Conservation (phyloP, 768 basidiomycete species). For the Symmetrospora coprosmae region DNA sequence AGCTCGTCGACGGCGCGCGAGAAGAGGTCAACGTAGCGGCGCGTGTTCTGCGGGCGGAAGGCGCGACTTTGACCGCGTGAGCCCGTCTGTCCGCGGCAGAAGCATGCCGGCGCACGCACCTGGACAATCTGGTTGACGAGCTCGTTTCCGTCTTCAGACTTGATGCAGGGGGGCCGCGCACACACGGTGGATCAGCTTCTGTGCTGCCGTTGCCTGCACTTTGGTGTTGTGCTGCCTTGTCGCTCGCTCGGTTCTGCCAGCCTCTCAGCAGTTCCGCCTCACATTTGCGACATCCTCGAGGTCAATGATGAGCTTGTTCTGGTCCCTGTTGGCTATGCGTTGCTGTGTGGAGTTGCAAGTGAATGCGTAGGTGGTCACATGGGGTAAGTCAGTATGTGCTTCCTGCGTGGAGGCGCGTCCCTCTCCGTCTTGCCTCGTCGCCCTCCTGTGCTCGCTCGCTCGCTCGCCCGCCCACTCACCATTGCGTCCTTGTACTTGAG, state of each 20-base stretch:
- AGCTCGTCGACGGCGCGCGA: constrained; percentile 77
- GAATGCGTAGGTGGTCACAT: constrained; percentile 21
- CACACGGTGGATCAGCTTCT: not conserved
- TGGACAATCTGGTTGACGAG: constrained; percentile 21
- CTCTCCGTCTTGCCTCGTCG: too few relatives aligned
- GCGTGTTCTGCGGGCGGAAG: constrained; percentile 21
- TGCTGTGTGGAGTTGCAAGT: constrained; percentile 55
- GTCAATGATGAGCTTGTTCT: constrained; percentile 74
- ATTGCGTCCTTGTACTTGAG: constrained; percentile 69
- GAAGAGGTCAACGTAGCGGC: constrained; percentile 75
- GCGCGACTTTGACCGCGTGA: too few relatives aligned
- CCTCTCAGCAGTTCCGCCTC: constrained; percentile 27
- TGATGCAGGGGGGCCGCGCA: not conserved
- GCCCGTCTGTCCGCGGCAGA: too few relatives aligned
- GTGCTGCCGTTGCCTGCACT: too few relatives aligned
- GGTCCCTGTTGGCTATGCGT: constrained; percentile 82
- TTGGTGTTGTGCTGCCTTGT: too few relatives aligned
- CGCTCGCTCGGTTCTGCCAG: too few relatives aligned
- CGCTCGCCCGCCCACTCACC: constrained; percentile 48
- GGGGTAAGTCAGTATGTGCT: not conserved
- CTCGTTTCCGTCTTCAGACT: constrained; percentile 22
- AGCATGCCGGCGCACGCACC: not conserved
- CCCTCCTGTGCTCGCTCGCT: too few relatives aligned
- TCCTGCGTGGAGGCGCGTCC: too few relatives aligned
- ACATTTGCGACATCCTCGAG: constrained; percentile 73